Base-by-base conservation (phyloP, 2,329 filamentous ascomycete species). In the Fusarium sp. region DNA sequence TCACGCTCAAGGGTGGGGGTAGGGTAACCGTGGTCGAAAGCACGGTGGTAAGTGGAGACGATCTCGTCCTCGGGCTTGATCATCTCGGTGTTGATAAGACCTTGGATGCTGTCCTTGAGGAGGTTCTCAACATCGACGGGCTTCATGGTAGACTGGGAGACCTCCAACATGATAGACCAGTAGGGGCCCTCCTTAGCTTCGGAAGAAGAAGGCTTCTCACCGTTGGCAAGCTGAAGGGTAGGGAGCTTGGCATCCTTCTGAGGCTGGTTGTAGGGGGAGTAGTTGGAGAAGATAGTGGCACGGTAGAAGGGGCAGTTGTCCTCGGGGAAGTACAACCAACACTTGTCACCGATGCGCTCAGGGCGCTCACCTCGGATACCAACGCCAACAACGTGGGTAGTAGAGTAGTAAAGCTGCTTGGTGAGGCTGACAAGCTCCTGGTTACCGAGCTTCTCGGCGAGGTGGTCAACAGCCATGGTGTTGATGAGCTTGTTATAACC, bases 241-340 rank as follows among this genome's bases (percentile, higher is more conserved):
- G 94, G 90, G 61, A 99, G 90, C 88, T 97, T 96, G 80, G 88
- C 91, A 63, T 91, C 90, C 65, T 90, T 87, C 74, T 93, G 86
- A 37, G 96, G 96, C 86, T 98, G 96, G 88, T 99, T 99, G 90
- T 97, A 91, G 57, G 95, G 96, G 26, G 96, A 98, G 89, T 99
- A 99, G 90, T 99, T 99, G 84, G 95, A 98, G 90, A 99, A 99
- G 86, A 99, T 98, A 80, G 96, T 99, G 79, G 96, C 96, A 77
- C 96, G 93, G 89, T 99, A 99, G 89, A 99, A 99, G 81, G 94
- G 94, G 87, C 94, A 98, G 89, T 99, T 92, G 83, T 97, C 92
- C 84, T 99, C 96, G 70, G 96, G 96, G 90, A 98, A 99, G 90
- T 99, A 99, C 74, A 99, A 88, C 95, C 96, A 99, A 91, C 96